A percentile compares a stretch with the other conserved stretches of the same genome.
Evolutionary conservation across 257 asterid species (phyloP).

Genomic region (Linderniella brevidens): DNA sequence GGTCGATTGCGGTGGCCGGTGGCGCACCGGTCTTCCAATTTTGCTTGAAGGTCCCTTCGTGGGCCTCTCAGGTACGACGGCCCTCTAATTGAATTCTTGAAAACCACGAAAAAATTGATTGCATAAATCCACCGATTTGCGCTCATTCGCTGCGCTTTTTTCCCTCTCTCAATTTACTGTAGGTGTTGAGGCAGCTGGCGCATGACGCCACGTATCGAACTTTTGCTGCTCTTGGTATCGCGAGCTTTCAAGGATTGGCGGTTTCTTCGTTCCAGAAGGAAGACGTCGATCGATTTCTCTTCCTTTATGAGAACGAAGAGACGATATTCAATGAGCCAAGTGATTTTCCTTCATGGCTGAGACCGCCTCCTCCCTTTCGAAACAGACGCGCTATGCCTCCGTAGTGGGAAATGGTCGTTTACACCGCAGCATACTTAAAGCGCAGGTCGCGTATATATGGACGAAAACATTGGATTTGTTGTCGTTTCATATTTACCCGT

Average conservation of each 20-base stretch:
- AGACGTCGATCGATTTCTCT: slow-evolving; percentile 64
- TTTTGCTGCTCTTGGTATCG: slow-evolving; percentile 86
- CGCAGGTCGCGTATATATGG: too few relatives aligned
- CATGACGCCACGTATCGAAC: slow-evolving; percentile 76
- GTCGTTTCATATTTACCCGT: too few relatives aligned
- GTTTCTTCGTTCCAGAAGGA: slow-evolving; percentile 81
- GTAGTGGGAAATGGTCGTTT: too few relatives aligned
- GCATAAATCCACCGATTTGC: too few relatives aligned
- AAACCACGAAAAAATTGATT: too few relatives aligned
- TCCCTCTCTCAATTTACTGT: too few relatives aligned
- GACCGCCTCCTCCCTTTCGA: slow-evolving; percentile 75
- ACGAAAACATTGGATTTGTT: too few relatives aligned
- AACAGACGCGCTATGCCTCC: slow-evolving; percentile 31
- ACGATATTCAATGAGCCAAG: slow-evolving; percentile 21
- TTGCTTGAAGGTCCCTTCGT: slow-evolving; percentile 70
- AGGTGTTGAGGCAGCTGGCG: slow-evolving; percentile 88
- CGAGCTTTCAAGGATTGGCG: slow-evolving; percentile 79
- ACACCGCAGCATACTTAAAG: too few relatives aligned
- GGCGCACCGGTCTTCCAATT: slow-evolving; percentile 85
- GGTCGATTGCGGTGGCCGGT: slow-evolving; percentile 86
- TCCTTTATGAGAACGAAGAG: slow-evolving; percentile 24
- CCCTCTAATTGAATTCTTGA: background rate
- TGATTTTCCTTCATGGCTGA: slow-evolving; percentile 65
- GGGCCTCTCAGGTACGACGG: slow-evolving; percentile 83
- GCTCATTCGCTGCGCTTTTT: too few relatives aligned